Conservation (phyloP, 1,284 basidiomycete species). For the Ustilago xerochloae region DNA sequence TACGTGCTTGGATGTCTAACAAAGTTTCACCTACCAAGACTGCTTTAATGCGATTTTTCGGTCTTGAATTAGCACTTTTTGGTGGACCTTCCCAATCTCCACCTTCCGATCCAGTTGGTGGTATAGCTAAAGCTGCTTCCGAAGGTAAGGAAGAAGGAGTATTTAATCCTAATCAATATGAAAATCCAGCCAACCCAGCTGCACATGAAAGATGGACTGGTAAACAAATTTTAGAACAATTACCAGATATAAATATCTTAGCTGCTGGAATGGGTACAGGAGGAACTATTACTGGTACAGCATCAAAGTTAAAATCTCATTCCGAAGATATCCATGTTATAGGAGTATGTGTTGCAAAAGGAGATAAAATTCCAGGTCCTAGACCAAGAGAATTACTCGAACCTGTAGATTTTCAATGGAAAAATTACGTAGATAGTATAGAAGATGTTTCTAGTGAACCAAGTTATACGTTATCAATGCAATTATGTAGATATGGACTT, state of each 20-base stretch:
- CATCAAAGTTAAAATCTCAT: slow-evolving; percentile 15
- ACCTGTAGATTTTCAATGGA: slow-evolving; percentile 50
- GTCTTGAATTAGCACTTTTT: slow-evolving; percentile 48
- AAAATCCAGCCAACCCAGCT: slow-evolving; percentile 34
- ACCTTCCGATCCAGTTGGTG: slow-evolving; percentile 40
- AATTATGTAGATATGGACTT: slow-evolving; percentile 43
- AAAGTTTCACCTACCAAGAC: slow-evolving; percentile 48
- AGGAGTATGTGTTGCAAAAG: slow-evolving; percentile 35
- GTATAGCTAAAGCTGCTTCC: slow-evolving; percentile 41
- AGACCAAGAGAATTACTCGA: slow-evolving; percentile 33
- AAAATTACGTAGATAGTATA: slow-evolving; percentile 29
- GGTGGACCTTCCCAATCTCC: slow-evolving; percentile 48
- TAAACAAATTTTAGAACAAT: slow-evolving; percentile 41
- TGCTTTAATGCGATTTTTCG: slow-evolving; percentile 52
- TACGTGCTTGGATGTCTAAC: slow-evolving; percentile 49
- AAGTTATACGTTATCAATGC: slow-evolving; percentile 36
- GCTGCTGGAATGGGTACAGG: slow-evolving; percentile 45
- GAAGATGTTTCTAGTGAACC: slow-evolving; percentile 26
- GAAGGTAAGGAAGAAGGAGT: slow-evolving; percentile 27
- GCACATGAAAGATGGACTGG: slow-evolving; percentile 51
- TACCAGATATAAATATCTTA: slow-evolving; percentile 50
- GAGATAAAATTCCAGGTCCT: slow-evolving; percentile 52
- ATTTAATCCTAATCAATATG: slow-evolving; percentile 51
- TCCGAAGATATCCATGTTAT: slow-evolving; percentile 20
- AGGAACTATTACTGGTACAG: slow-evolving; percentile 51